These are phyloP conservation scores for Diophrys appendiculata DNA, from an alignment of 73 alveolate genomes.

Conservation along the genomic window DNA sequence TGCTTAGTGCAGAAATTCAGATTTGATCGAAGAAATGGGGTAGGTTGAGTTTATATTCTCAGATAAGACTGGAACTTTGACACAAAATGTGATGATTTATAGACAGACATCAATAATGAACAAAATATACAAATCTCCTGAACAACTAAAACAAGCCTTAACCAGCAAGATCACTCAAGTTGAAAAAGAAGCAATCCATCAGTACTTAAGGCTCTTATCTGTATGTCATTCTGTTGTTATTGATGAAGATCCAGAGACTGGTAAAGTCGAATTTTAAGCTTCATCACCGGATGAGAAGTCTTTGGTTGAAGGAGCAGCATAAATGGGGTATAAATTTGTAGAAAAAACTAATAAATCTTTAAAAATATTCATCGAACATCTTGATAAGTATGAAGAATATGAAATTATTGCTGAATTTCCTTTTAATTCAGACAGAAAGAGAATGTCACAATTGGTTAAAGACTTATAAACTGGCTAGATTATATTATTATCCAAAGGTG, in stretches of 20 bases:
- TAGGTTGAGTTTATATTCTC: constrained; percentile 97
- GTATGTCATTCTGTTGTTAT: constrained; percentile 86
- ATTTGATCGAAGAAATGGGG: constrained; percentile 98
- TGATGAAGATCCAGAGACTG: constrained; percentile 45
- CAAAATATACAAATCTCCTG: constrained; percentile 68
- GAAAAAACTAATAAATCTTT: constrained; percentile 15
- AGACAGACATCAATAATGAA: constrained; percentile 88
- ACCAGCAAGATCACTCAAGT: no score
- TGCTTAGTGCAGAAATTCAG: constrained; percentile 95
- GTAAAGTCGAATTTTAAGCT: constrained; percentile 78
- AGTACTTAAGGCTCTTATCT: constrained; percentile 8
- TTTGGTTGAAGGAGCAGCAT: constrained; percentile 67
- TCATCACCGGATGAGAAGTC: constrained; percentile 87
- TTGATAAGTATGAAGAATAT: constrained; percentile 2
- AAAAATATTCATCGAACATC: constrained; percentile 6
- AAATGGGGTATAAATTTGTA: constrained; percentile 12
- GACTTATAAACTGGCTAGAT: not conserved
- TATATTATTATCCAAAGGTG: constrained; percentile 79
- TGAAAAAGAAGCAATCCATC: constrained; percentile 38
- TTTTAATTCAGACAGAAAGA: constrained; percentile 32
- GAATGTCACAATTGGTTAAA: constrained; percentile 39
- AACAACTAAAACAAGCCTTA: no score
- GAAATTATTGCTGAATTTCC: constrained; percentile 37
- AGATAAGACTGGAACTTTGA: constrained; percentile 99
- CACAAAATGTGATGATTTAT: constrained; percentile 97